Conservation (phyloP, 2,329 filamentous ascomycete genomes). For the Calonectria pseudoreteaudii region DNA sequence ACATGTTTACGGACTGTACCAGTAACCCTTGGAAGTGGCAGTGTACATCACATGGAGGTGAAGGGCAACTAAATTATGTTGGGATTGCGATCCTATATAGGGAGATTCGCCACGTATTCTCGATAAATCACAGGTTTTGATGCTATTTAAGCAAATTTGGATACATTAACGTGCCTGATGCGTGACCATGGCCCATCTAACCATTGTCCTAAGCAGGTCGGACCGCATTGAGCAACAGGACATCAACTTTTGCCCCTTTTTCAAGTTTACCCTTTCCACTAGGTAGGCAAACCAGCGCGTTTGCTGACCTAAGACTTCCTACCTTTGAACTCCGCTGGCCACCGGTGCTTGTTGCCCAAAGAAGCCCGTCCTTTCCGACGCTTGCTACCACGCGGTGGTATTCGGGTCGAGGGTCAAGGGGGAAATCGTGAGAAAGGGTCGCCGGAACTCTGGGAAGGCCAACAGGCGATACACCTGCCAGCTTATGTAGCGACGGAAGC, state of each 20-base stretch:
- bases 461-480: conserved; percentile 74
- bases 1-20: conserved; percentile 49
- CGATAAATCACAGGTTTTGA: conserved; percentile 33
- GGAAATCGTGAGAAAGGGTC: conserved; percentile 77
- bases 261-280: conserved; percentile 71
- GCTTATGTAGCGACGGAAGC: conserved; percentile 83
- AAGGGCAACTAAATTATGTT: conserved; percentile 43
- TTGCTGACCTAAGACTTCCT: conserved; percentile 88
- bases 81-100: conserved; percentile 33
- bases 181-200: not conserved
- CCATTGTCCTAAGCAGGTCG: conserved; percentile 35
- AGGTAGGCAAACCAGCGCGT: conserved; percentile 84
- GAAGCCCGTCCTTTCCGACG: conserved; percentile 71
- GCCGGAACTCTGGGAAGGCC: conserved; percentile 82
- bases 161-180: not conserved
- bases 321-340: conserved; percentile 91
- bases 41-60: conserved; percentile 50
- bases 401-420: conserved; percentile 83
- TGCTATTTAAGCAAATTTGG: conserved; percentile 16
- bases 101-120: conserved; percentile 33
- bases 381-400: conserved; percentile 88
- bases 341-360: conserved; percentile 86
- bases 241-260: conserved; percentile 79
- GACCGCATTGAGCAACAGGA: conserved; percentile 78
- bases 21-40: conserved; percentile 46